A percentile compares a stretch with the other conserved stretches of the same genome.
Conservation (phyloP, 2,329 filamentous ascomycete species). For the Akanthomyces uredinophilus region DNA sequence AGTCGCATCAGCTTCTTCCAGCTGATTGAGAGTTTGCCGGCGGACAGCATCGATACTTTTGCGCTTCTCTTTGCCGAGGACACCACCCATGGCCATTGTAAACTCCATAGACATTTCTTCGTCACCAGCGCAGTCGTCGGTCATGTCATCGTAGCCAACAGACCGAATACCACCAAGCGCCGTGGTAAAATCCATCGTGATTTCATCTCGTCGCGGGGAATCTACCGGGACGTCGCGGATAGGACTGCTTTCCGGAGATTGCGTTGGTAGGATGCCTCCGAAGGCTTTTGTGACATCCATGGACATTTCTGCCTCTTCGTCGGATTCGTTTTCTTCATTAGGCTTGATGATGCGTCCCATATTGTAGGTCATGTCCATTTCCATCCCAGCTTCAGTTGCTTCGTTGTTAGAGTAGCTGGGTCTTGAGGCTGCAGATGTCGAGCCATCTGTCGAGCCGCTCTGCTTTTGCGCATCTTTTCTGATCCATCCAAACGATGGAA, state of each 20-base stretch:
- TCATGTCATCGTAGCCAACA: neutral
- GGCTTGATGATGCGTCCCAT: slow-evolving; percentile 49
- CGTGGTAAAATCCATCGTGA: slow-evolving; percentile 13
- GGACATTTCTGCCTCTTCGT: slow-evolving; percentile 65
- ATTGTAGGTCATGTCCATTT: slow-evolving; percentile 53
- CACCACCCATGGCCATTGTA: slow-evolving; percentile 14
- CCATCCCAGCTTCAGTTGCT: slow-evolving; percentile 35
- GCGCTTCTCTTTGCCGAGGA: slow-evolving; percentile 10
- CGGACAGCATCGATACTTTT: slow-evolving; percentile 6
- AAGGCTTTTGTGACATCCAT: slow-evolving; percentile 90
- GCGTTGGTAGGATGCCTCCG: slow-evolving; percentile 65
- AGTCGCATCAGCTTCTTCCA: slow-evolving; percentile 32
- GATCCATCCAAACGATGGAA: slow-evolving; percentile 71
- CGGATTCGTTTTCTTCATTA: slow-evolving; percentile 36
- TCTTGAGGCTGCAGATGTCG: neutral
- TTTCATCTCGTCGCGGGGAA: slow-evolving; percentile 2
- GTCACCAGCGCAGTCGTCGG: slow-evolving; percentile 19
- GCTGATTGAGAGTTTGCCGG: slow-evolving; percentile 2
- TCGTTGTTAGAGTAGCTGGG: slow-evolving; percentile 22
- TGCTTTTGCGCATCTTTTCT: slow-evolving; percentile 43
- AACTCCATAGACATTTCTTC: slow-evolving; percentile 33
- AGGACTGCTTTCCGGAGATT: slow-evolving; percentile 9
- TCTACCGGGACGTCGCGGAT: slow-evolving; percentile 4
- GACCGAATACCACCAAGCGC: slow-evolving; percentile 13
- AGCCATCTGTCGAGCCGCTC: neutral